Percentiles rank a stretch among this genome's conserved stretches.
Evolutionary conservation across 83 land plant species (phyloP).

Genomic region (Larix sibirica): DNA sequence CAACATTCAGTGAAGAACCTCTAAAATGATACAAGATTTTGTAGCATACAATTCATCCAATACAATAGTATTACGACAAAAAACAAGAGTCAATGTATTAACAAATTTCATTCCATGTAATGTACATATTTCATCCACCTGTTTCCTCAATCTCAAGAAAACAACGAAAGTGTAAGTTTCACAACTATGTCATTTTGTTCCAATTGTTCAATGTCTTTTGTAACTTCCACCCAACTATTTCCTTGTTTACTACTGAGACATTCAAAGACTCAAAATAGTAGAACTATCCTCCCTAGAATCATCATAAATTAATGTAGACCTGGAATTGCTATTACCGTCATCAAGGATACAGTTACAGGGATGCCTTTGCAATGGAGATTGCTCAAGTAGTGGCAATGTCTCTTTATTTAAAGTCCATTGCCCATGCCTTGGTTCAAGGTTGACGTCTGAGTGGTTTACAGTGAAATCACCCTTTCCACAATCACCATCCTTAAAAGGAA

Average conservation of each 20-base stretch:
- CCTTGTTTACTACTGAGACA: conserved; percentile 11
- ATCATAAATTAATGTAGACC: conserved; percentile 6
- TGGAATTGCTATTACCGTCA: not conserved
- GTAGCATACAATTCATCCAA: not conserved
- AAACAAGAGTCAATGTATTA: not conserved
- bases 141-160: no score
- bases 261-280: conserved; percentile 8
- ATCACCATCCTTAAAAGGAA: not conserved
- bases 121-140: not conserved
- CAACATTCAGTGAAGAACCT: not conserved
- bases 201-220: not conserved
- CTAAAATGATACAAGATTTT: not conserved
- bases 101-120: conserved; percentile 1
- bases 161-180: conserved; percentile 11
- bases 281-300: not conserved
- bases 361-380: not conserved
- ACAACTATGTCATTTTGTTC: not conserved
- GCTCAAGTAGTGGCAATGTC: not conserved
- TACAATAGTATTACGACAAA: not conserved
- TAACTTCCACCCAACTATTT: conserved; percentile 1
- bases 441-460: not conserved
- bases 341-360: not conserved
- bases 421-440: not conserved
- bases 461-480: not conserved
- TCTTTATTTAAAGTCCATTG: not conserved